These are phyloP conservation scores for Lablab purpureus DNA, from an alignment of 306 rosid species.

Conservation along the genomic window DNA sequence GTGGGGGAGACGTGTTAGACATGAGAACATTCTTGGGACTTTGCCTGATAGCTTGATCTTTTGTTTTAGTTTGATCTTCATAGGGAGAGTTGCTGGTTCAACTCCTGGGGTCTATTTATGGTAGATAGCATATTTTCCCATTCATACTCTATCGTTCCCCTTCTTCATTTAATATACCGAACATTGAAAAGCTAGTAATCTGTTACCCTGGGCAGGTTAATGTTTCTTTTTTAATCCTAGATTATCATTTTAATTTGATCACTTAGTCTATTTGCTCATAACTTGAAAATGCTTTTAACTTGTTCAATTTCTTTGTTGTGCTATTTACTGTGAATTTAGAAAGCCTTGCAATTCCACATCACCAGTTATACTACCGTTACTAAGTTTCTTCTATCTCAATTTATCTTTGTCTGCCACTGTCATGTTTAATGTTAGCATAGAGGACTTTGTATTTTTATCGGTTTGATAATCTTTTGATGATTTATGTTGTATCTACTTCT, in stretches of 20 bases:
- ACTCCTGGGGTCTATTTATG: background rate
- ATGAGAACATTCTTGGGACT: background rate
- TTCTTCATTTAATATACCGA: background rate
- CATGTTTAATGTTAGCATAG: constrained; percentile 11
- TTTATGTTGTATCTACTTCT: background rate
- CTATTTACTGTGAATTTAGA: constrained; percentile 11
- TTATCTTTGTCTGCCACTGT: constrained; percentile 5
- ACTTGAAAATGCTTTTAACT: background rate
- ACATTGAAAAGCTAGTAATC: background rate
- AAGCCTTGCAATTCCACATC: constrained; percentile 23
- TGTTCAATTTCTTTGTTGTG: background rate
- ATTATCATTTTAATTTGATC: constrained; percentile 17
- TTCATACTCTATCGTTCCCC: background rate
- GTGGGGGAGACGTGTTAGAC: background rate
- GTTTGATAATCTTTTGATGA: constrained; percentile 2
- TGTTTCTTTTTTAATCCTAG: background rate
- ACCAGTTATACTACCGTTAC: background rate
- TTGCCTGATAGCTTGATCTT: background rate
- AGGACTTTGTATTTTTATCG: background rate
- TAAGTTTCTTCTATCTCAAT: constrained; percentile 11
- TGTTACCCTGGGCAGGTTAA: constrained; percentile 1
- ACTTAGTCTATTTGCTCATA: constrained; percentile 13
- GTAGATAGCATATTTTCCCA: background rate
- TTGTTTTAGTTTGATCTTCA: background rate
- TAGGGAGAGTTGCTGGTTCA: background rate